Conservation (phyloP, 768 basidiomycete species). For the Lactarius trivialis region DNA sequence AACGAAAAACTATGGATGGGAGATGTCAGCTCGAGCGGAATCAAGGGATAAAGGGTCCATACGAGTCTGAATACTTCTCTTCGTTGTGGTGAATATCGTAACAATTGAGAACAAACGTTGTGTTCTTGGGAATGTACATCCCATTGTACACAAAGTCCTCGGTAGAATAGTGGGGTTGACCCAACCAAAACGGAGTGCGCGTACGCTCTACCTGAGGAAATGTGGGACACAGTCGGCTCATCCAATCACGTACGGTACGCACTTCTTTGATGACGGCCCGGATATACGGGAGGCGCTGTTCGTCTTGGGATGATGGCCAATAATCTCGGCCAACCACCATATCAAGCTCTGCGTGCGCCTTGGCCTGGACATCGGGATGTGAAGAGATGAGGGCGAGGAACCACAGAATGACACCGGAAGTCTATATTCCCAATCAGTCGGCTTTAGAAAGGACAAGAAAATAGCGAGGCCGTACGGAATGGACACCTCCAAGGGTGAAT, state of each 20-base stretch:
- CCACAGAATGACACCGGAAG: constrained; percentile 33
- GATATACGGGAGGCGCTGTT: constrained; percentile 26
- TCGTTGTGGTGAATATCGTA: constrained; percentile 29
- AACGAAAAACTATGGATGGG: constrained; percentile 23
- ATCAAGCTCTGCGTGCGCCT: constrained; percentile 30
- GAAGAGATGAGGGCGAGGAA: constrained; percentile 24
- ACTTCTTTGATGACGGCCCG: constrained; percentile 29
- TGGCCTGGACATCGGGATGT: constrained; percentile 26
- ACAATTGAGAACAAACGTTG: constrained; percentile 27
- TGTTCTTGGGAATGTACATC: constrained; percentile 29
- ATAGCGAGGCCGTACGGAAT: constrained; percentile 24
- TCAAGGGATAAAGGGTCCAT: constrained; percentile 25
- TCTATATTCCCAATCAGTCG: constrained; percentile 24
- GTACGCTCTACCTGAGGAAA: constrained; percentile 24
- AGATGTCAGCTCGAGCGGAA: not conserved
- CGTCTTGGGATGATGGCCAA: constrained; percentile 25
- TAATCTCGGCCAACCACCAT: constrained; percentile 23
- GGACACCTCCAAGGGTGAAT: constrained; percentile 33
- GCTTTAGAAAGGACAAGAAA: not conserved
- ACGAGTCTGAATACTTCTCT: constrained; percentile 36
- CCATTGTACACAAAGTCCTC: constrained; percentile 31
- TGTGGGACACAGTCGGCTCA: not conserved
- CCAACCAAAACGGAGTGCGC: constrained; percentile 29
- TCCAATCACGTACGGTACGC: not conserved
- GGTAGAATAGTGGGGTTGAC: constrained; percentile 27